Conservation (phyloP, 805 yeast species). For the Teunomyces lycoperdinae region DNA sequence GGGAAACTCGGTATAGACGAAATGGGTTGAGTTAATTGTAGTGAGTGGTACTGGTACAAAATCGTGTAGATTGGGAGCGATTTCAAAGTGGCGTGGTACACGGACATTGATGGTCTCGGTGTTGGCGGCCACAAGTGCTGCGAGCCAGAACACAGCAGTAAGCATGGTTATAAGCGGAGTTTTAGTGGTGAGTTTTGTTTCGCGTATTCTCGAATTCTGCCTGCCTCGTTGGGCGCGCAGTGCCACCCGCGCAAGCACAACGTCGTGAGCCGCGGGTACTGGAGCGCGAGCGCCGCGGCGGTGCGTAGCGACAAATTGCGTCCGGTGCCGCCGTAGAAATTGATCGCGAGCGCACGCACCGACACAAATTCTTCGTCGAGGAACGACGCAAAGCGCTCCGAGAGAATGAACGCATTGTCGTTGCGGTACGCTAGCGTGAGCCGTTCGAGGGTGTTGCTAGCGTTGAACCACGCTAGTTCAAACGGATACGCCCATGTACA, state of each 20-base stretch:
- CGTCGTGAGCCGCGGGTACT: background rate
- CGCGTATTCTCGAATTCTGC: background rate
- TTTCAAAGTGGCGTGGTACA: slow-evolving; percentile 35
- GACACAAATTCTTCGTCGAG: slow-evolving; percentile 4
- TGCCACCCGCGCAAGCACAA: background rate
- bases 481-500: slow-evolving; percentile 63
- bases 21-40: slow-evolving; percentile 19
- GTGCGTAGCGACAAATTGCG: background rate
- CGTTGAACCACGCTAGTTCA: slow-evolving; percentile 35
- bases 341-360: slow-evolving; percentile 5
- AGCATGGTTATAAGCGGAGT: background rate
- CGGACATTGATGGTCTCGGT: slow-evolving; percentile 34
- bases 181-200: background rate
- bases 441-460: slow-evolving; percentile 16
- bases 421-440: slow-evolving; percentile 25
- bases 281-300: background rate
- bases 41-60: slow-evolving; percentile 18
- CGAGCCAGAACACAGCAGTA: background rate
- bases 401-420: slow-evolving; percentile 31
- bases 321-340: slow-evolving; percentile 1
- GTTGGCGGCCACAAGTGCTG: slow-evolving; percentile 22
- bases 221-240: background rate
- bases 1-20: slow-evolving; percentile 23
- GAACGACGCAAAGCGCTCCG: slow-evolving; percentile 36
- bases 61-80: slow-evolving; percentile 18